phyloP scores from a whole-genome alignment of 768 basidiomycete genomes.

The Pseudohyphozyma bogoriensis region DNA sequence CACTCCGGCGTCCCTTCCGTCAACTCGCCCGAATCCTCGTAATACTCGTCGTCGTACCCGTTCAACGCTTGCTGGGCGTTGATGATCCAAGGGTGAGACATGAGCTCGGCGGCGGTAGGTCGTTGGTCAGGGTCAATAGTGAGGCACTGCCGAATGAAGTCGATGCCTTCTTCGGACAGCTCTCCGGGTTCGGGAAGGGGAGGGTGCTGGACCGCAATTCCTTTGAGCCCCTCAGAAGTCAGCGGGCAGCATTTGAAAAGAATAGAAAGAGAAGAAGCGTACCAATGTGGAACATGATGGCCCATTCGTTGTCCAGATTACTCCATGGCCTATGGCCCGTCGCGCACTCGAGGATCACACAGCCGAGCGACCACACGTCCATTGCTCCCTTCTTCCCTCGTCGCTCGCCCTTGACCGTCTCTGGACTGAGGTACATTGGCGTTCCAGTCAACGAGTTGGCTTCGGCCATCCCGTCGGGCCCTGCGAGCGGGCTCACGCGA shows the following conservation, averaged over 20 bases:
- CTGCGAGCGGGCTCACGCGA: slow-evolving; percentile 29
- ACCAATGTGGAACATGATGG: slow-evolving; percentile 5
- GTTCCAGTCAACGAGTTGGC: slow-evolving; percentile 68
- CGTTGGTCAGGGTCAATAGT: slow-evolving; percentile 73
- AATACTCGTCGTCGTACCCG: background rate
- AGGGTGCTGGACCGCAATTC: slow-evolving; percentile 90
- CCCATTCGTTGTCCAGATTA: slow-evolving; percentile 97
- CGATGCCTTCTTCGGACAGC: slow-evolving; percentile 77
- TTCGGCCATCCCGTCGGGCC: slow-evolving; percentile 37
- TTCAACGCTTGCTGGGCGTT: background rate
- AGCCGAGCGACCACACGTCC: slow-evolving; percentile 97
- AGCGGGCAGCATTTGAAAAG: background rate
- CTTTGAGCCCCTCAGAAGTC: slow-evolving; percentile 65
- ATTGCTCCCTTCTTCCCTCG: slow-evolving; percentile 83
- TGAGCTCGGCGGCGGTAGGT: slow-evolving; percentile 72
- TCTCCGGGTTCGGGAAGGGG: slow-evolving; percentile 85
- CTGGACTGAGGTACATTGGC: slow-evolving; percentile 99
- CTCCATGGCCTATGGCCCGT: slow-evolving; percentile 98
- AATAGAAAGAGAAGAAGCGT: background rate
- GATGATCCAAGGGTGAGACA: slow-evolving; percentile 81
- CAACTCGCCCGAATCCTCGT: background rate
- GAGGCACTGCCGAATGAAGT: slow-evolving; percentile 85
- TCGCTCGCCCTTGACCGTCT: slow-evolving; percentile 89
- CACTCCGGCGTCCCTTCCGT: background rate
- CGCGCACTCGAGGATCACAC: slow-evolving; percentile 91